Evolutionary conservation across 2,329 filamentous ascomycete genomes (phyloP).

Genomic region (Penicillium sp.): DNA sequence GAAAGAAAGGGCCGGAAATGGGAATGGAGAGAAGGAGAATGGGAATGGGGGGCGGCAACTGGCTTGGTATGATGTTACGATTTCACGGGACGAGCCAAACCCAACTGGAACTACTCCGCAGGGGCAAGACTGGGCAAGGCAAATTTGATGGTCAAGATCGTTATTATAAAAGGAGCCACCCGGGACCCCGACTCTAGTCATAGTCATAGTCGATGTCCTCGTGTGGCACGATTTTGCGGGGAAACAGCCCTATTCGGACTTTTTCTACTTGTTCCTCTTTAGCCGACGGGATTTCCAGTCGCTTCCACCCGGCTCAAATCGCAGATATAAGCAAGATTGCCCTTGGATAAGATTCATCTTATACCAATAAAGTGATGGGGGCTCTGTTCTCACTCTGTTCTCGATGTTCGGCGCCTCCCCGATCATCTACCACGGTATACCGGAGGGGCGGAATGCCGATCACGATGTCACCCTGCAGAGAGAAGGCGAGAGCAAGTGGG

Average conservation of each 20-base stretch:
- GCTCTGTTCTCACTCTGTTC: background rate
- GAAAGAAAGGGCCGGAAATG: background rate
- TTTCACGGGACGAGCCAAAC: background rate
- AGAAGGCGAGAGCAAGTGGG: background rate
- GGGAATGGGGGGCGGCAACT: background rate
- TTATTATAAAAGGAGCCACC: background rate
- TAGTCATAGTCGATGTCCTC: background rate
- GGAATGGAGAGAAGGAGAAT: background rate
- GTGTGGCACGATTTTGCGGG: background rate
- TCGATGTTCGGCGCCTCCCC: background rate
- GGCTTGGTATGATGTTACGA: conserved; percentile 3
- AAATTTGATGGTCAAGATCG: too few species aligned
- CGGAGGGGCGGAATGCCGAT: conserved; percentile 2
- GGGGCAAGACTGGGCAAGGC: background rate
- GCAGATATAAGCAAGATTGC: background rate
- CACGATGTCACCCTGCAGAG: background rate
- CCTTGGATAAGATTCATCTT: background rate
- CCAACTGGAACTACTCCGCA: background rate
- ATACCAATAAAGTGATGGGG: background rate
- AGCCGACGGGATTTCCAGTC: background rate
- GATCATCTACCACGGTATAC: conserved; percentile 2
- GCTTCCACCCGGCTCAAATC: too few species aligned
- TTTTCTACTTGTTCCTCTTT: background rate
- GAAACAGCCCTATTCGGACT: background rate
- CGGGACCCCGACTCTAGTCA: too few species aligned